A percentile compares a stretch with the other conserved stretches of the same genome.
Conservation (phyloP, 257 asterid genomes). For the Solanum bulbocastanum region DNA sequence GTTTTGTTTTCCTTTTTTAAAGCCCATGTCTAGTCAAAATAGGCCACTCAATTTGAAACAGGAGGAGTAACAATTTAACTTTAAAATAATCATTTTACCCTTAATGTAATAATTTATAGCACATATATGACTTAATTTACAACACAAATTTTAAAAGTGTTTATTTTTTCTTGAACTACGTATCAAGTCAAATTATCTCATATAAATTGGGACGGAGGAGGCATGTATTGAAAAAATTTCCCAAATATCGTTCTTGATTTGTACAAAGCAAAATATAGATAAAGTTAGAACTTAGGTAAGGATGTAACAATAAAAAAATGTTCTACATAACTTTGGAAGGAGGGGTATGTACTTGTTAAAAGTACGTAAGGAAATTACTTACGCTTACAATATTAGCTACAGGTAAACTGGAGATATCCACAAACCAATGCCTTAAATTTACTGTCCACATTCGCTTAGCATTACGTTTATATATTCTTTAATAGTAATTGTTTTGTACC, state of each 20-base stretch:
- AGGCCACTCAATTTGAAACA: too few species aligned
- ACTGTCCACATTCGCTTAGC: background rate
- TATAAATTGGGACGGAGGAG: background rate
- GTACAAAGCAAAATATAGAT: background rate
- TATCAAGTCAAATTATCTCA: too few species aligned
- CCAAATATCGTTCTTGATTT: background rate
- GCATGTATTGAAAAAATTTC: background rate
- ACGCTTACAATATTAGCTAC: background rate
- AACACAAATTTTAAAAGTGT: too few species aligned
- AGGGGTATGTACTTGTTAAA: background rate
- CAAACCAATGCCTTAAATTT: background rate
- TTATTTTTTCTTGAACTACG: too few species aligned
- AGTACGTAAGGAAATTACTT: background rate
- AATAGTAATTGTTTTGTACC: background rate
- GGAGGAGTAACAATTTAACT: too few species aligned
- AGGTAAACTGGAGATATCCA: background rate
- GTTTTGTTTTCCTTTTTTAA: too few species aligned
- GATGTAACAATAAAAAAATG: background rate
- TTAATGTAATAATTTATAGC: too few species aligned
- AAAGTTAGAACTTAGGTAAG: background rate
- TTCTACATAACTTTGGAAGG: background rate
- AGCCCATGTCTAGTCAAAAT: too few species aligned
- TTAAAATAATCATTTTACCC: too few species aligned
- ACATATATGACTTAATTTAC: too few species aligned
- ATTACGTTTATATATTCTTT: background rate